phyloP scores from a whole-genome alignment of 495 filamentous ascomycete species.

The Xylaria nigripes region DNA sequence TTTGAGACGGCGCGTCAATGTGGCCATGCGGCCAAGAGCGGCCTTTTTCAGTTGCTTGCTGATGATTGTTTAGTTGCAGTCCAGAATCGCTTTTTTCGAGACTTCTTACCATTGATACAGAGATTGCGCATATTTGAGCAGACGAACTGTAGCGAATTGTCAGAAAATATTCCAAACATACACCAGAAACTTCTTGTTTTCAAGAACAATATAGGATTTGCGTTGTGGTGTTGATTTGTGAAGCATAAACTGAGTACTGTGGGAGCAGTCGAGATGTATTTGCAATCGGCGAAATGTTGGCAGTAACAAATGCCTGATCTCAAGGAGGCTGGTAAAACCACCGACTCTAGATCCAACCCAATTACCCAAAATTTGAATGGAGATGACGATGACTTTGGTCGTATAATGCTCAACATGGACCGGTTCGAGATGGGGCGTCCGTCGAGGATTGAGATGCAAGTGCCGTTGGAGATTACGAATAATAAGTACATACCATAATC shows the following conservation, averaged over 20 bases:
- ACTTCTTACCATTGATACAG: slow-evolving; percentile 62
- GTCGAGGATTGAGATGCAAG: background rate
- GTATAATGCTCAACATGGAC: too few species aligned
- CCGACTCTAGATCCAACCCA: too few species aligned
- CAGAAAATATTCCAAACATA: background rate
- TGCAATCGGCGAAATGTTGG: background rate
- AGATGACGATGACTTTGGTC: background rate
- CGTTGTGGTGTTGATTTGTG: background rate
- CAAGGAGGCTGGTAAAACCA: too few species aligned
- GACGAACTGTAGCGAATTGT: slow-evolving; percentile 1
- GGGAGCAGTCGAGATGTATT: background rate
- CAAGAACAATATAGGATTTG: background rate
- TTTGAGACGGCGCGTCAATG: slow-evolving; percentile 85
- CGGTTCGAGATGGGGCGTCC: background rate
- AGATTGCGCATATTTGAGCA: slow-evolving; percentile 74
- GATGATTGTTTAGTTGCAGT: background rate
- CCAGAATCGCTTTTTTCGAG: background rate
- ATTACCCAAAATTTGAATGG: too few species aligned
- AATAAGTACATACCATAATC: slow-evolving; percentile 74
- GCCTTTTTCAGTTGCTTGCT: slow-evolving; percentile 86
- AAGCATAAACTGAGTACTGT: background rate
- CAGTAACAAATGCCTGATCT: background rate
- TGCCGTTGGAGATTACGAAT: slow-evolving; percentile 34
- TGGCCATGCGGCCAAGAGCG: slow-evolving; percentile 90
- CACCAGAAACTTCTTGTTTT: background rate